Conservation (phyloP, 2,329 filamentous ascomycete genomes). For the Claviceps pazoutovae region DNA sequence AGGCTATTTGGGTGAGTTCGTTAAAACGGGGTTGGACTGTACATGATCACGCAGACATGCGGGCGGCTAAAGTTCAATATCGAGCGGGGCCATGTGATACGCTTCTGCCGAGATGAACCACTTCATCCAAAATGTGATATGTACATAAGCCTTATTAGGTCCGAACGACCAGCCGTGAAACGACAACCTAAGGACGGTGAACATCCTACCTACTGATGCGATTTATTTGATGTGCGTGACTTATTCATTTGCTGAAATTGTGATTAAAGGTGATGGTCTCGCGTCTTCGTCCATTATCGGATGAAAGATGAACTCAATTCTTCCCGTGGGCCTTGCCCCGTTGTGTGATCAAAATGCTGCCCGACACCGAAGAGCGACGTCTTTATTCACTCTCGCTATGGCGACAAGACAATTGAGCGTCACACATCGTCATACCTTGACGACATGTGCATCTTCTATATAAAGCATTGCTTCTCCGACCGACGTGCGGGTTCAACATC, state of each 20-base stretch:
- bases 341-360: background rate
- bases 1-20: no score
- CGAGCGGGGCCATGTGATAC: background rate
- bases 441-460: background rate
- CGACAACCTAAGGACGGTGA: background rate
- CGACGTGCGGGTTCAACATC: background rate
- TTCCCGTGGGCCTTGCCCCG: background rate
- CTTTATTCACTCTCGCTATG: background rate
- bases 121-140: background rate
- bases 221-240: background rate
- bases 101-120: background rate
- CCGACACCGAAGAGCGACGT: background rate
- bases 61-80: background rate
- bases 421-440: background rate
- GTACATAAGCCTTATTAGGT: background rate
- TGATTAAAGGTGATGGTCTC: background rate
- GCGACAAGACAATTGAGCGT: background rate
- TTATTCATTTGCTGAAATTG: background rate
- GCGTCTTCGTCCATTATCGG: background rate
- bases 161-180: background rate
- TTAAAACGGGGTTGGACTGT: no score
- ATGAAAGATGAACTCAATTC: background rate
- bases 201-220: background rate
- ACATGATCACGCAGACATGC: no score
- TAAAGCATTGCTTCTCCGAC: background rate